These are phyloP conservation scores for Adansonia rubrostipa DNA, from an alignment of 441 rosid species.

Conservation along the genomic window DNA sequence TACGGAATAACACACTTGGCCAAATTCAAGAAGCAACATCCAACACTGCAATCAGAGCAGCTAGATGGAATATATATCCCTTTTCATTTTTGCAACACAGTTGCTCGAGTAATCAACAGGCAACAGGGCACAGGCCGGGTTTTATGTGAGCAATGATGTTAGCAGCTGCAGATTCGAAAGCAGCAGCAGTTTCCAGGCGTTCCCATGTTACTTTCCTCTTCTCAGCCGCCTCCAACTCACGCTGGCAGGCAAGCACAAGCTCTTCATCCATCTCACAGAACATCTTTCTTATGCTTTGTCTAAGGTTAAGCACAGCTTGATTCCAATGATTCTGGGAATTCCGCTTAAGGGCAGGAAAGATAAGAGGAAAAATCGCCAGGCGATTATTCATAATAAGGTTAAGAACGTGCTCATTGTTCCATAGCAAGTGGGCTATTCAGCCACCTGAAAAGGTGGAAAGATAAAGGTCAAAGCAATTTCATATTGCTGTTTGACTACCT, in stretches of 20 bases:
- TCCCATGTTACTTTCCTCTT: constrained; percentile 67
- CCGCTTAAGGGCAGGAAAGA: constrained; percentile 61
- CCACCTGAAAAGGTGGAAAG: constrained; percentile 51
- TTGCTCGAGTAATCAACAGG: constrained; percentile 44
- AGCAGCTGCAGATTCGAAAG: constrained; percentile 39
- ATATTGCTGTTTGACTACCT: not conserved
- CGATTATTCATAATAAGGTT: constrained; percentile 55
- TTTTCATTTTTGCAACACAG: constrained; percentile 10
- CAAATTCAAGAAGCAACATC: constrained; percentile 30
- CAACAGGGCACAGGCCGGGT: constrained; percentile 46
- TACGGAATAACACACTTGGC: constrained; percentile 21
- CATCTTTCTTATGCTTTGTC: constrained; percentile 57
- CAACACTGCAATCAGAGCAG: constrained; percentile 28
- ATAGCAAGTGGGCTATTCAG: constrained; percentile 73
- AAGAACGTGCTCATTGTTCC: constrained; percentile 69
- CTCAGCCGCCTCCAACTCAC: constrained; percentile 62
- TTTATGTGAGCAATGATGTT: constrained; percentile 40
- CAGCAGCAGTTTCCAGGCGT: constrained; percentile 61
- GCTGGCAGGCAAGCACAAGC: constrained; percentile 52
- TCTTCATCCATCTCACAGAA: constrained; percentile 78
- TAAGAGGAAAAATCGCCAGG: constrained; percentile 59
- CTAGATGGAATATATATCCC: not conserved
- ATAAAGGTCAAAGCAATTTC: constrained; percentile 20
- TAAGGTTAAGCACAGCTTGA: constrained; percentile 69
- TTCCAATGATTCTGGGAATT: constrained; percentile 74